These are phyloP conservation scores for Monosporascus sp. DNA, from an alignment of 2,329 filamentous ascomycete genomes.

Conservation along the genomic window DNA sequence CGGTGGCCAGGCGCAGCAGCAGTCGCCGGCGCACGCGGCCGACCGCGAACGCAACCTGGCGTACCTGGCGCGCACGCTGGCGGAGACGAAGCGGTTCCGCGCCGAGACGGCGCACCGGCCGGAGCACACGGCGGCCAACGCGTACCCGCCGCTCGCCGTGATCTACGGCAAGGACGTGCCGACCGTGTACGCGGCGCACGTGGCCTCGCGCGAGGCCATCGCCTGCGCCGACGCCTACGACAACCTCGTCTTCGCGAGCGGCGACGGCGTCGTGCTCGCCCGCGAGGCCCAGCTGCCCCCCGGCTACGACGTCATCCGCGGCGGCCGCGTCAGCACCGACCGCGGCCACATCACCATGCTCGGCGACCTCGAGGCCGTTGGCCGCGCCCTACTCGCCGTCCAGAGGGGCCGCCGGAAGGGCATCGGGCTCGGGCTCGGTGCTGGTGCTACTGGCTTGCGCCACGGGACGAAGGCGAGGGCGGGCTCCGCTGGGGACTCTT, in stretches of 20 bases:
- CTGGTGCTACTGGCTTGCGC: too few relatives aligned
- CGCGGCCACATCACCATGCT: slow-evolving; percentile 83
- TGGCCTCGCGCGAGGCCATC: slow-evolving; percentile 68
- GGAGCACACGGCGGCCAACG: slow-evolving; percentile 56
- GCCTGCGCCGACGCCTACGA: slow-evolving; percentile 74
- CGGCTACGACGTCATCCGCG: slow-evolving; percentile 69
- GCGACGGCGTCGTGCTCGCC: slow-evolving; percentile 85
- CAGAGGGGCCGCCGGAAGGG: slow-evolving; percentile 62
- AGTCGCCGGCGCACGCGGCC: slow-evolving; percentile 34
- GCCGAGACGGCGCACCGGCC: slow-evolving; percentile 61
- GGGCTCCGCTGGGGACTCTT: too few relatives aligned
- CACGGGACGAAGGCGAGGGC: background rate
- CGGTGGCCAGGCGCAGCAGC: slow-evolving; percentile 19
- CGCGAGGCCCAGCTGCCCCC: slow-evolving; percentile 78
- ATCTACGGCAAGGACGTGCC: slow-evolving; percentile 85
- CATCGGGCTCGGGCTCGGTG: slow-evolving; percentile 54
- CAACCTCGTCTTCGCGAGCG: slow-evolving; percentile 77
- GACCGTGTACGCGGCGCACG: slow-evolving; percentile 76
- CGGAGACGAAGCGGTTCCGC: slow-evolving; percentile 69
- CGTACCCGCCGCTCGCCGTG: slow-evolving; percentile 75
- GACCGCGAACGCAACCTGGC: slow-evolving; percentile 44
- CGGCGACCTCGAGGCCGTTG: slow-evolving; percentile 78
- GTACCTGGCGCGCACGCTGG: slow-evolving; percentile 72
- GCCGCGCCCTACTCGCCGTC: slow-evolving; percentile 65
- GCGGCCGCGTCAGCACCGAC: slow-evolving; percentile 73